Conservation (phyloP, 129 eudicot genomes). For the Smallanthus sonchifolius region DNA sequence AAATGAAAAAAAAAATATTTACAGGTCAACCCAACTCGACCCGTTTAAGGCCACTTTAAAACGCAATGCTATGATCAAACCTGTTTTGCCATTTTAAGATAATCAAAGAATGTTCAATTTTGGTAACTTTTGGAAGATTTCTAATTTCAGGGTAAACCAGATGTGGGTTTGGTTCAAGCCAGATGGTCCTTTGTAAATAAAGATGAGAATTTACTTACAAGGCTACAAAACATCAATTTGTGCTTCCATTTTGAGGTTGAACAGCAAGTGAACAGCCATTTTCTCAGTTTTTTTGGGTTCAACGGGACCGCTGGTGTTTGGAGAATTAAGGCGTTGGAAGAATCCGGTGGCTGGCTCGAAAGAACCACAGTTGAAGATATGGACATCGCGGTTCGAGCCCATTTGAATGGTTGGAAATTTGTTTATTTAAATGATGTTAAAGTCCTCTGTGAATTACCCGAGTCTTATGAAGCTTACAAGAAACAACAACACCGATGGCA, state of each 20-base stretch:
- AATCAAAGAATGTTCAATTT: conserved; percentile 1
- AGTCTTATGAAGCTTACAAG: conserved; percentile 75
- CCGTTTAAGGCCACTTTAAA: background rate
- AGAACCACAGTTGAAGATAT: conserved; percentile 82
- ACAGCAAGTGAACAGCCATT: conserved; percentile 86
- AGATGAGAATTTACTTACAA: conserved; percentile 81
- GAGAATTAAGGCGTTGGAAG: conserved; percentile 90
- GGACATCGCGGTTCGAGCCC: conserved; percentile 76
- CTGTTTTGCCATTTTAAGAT: background rate
- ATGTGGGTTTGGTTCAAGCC: conserved; percentile 82
- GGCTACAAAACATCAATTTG: conserved; percentile 83
- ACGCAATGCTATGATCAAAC: background rate
- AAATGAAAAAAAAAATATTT: background rate
- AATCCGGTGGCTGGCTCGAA: conserved; percentile 95
- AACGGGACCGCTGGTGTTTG: conserved; percentile 96
- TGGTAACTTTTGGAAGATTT: conserved; percentile 9
- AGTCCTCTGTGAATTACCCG: conserved; percentile 66
- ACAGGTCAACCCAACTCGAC: background rate
- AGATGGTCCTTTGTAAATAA: conserved; percentile 90
- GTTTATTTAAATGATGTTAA: conserved; percentile 60
- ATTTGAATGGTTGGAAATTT: conserved; percentile 67
- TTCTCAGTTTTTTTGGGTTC: conserved; percentile 78
- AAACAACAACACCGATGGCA: conserved; percentile 84
- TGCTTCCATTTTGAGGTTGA: conserved; percentile 97
- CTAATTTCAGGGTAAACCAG: conserved; percentile 68